phyloP scores from a whole-genome alignment of 1,284 basidiomycete genomes.

The Coniferiporia weirii region DNA sequence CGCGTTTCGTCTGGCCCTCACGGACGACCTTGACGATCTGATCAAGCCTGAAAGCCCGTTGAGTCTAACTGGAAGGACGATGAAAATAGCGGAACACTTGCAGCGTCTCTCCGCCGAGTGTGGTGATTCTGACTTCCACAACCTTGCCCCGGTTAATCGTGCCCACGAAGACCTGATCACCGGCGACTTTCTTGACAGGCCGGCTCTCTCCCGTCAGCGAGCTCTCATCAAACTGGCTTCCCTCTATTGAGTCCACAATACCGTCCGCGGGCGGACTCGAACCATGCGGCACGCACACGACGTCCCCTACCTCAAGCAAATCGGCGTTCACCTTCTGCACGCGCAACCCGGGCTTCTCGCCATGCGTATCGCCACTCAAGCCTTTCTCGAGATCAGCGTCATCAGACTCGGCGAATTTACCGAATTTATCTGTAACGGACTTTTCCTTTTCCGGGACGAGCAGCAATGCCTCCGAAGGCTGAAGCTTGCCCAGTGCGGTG shows the following conservation, averaged over 20 bases:
- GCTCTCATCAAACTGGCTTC: conserved; percentile 72
- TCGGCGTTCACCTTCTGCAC: conserved; percentile 46
- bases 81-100: conserved; percentile 26
- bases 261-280: conserved; percentile 76
- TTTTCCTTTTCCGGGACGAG: conserved; percentile 29
- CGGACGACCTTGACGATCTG: conserved; percentile 71
- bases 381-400: conserved; percentile 42
- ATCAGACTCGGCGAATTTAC: neutral
- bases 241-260: conserved; percentile 44
- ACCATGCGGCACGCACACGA: conserved; percentile 68
- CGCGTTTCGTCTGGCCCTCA: conserved; percentile 68
- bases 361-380: conserved; percentile 25
- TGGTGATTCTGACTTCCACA: conserved; percentile 56
- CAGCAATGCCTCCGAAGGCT: conserved; percentile 61
- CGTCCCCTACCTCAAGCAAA: conserved; percentile 71
- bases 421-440: neutral
- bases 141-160: conserved; percentile 67
- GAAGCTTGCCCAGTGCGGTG: conserved; percentile 60
- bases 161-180: conserved; percentile 70
- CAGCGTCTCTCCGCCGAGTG: conserved; percentile 67
- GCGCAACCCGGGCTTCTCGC: conserved; percentile 28
- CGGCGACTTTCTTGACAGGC: conserved; percentile 54
- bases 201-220: conserved; percentile 79
- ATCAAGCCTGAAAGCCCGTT: conserved; percentile 50
- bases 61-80: neutral